Percentiles rank a stretch among this genome's conserved stretches.
Conservation (phyloP, 2,329 filamentous ascomycete species). For the Xylariales sp. region DNA sequence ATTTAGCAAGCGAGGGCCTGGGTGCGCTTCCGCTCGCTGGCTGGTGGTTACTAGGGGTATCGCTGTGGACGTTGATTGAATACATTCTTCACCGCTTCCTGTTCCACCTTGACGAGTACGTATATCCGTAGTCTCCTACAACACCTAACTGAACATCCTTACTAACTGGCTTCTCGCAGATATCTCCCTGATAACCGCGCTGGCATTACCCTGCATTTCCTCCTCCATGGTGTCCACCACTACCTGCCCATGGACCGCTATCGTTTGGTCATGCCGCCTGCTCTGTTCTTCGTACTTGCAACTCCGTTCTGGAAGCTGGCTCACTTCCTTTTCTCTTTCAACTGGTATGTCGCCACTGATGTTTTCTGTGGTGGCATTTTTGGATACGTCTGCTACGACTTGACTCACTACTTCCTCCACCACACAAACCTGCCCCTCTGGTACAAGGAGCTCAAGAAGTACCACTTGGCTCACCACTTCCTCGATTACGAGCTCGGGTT, state of each 20-base stretch:
- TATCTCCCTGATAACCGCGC: conserved; percentile 88
- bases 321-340: conserved; percentile 73
- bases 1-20: conserved; percentile 60
- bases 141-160: neutral
- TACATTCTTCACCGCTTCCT: conserved; percentile 85
- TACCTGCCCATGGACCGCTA: conserved; percentile 99
- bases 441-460: conserved; percentile 93
- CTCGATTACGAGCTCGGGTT: conserved; percentile 97
- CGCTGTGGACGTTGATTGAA: conserved; percentile 85
- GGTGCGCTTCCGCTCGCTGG: conserved; percentile 40
- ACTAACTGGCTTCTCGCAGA: conserved; percentile 40
- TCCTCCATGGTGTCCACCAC: conserved; percentile 95
- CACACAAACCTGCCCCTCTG: conserved; percentile 87
- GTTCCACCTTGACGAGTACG: conserved; percentile 90
- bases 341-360: conserved; percentile 76
- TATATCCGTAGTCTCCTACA: conserved; percentile 14
- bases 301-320: conserved; percentile 90
- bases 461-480: conserved; percentile 95
- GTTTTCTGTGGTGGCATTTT: conserved; percentile 90
- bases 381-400: conserved; percentile 92
- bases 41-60: conserved; percentile 69
- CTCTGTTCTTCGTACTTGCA: conserved; percentile 78
- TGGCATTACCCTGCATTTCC: conserved; percentile 82
- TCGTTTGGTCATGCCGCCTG: conserved; percentile 93
- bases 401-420: conserved; percentile 98